Evolutionary conservation across 176 grass and related monocot species (phyloP).

Genomic region (Aechmea fasciata): DNA sequence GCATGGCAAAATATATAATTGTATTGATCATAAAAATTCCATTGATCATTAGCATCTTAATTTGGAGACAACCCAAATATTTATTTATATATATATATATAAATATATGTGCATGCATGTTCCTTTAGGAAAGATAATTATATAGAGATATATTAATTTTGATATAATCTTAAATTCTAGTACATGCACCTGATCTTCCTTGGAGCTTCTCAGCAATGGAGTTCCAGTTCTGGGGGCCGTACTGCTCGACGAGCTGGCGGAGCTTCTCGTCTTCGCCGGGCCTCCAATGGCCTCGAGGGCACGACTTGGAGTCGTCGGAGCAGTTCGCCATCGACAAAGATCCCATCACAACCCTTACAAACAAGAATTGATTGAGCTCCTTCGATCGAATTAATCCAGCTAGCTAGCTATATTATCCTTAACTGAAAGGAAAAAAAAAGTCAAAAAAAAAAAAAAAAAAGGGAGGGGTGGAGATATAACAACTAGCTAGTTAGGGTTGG

Average conservation of each 20-base stretch:
- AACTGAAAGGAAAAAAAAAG: not conserved
- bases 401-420: not conserved
- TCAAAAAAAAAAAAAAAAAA: too few species aligned
- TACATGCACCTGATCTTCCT: slow-evolving; percentile 68
- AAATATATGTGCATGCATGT: too few species aligned
- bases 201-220: slow-evolving; percentile 87
- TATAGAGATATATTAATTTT: not conserved
- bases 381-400: too few species aligned
- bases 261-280: slow-evolving; percentile 81
- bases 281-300: slow-evolving; percentile 77
- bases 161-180: too few species aligned
- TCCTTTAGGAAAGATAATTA: not conserved
- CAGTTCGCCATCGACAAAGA: slow-evolving; percentile 48
- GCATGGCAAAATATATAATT: too few species aligned
- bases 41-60: too few species aligned
- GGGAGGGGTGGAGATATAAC: not conserved
- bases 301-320: slow-evolving; percentile 48
- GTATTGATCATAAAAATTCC: too few species aligned
- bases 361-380: not conserved
- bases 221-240: slow-evolving; percentile 94
- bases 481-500: not conserved
- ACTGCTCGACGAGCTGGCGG: slow-evolving; percentile 59
- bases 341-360: slow-evolving; percentile 21
- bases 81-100: too few species aligned
- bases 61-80: too few species aligned